Percentiles rank a stretch among this genome's conserved stretches.
Evolutionary conservation across 2,329 filamentous ascomycete species (phyloP).

Genomic region (Allantophomopsis lycopodina): DNA sequence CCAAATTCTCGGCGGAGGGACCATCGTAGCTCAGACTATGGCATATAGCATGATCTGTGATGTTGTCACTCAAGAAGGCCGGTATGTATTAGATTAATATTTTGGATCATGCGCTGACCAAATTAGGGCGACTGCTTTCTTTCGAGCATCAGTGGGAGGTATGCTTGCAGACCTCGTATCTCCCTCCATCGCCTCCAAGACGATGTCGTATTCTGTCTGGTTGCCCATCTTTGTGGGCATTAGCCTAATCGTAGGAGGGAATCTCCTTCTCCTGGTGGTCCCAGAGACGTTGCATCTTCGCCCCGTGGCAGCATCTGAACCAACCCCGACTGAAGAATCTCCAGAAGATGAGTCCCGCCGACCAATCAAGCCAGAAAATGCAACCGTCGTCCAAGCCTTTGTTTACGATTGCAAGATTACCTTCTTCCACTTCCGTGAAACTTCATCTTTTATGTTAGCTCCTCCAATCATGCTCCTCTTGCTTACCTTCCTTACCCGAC

Average conservation of each 20-base stretch:
- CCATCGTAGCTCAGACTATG: constrained; percentile 16
- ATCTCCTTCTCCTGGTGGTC: constrained; percentile 11
- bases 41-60: constrained; percentile 23
- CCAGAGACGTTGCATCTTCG: constrained; percentile 18
- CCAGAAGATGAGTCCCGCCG: too few relatives aligned
- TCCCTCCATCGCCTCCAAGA: constrained; percentile 20
- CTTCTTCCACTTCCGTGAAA: not conserved
- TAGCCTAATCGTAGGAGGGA: constrained; percentile 6
- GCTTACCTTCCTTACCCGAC: constrained; percentile 7
- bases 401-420: too few relatives aligned
- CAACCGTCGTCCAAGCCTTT: too few relatives aligned
- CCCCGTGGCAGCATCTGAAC: too few relatives aligned
- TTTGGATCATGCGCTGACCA: not conserved
- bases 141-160: constrained; percentile 15
- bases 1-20: constrained; percentile 21
- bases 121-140: constrained; percentile 21
- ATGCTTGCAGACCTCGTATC: constrained; percentile 22
- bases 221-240: constrained; percentile 11
- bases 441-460: constrained; percentile 10
- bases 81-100: constrained; percentile 11
- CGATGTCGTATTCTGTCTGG: constrained; percentile 20
- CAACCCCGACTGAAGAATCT: too few relatives aligned
- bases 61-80: constrained; percentile 21
- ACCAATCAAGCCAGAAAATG: too few relatives aligned
- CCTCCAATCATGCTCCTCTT: constrained; percentile 16